phyloP scores from a whole-genome alignment of 192 early-diverging fungal species.

The Geranomyces variabilis region DNA sequence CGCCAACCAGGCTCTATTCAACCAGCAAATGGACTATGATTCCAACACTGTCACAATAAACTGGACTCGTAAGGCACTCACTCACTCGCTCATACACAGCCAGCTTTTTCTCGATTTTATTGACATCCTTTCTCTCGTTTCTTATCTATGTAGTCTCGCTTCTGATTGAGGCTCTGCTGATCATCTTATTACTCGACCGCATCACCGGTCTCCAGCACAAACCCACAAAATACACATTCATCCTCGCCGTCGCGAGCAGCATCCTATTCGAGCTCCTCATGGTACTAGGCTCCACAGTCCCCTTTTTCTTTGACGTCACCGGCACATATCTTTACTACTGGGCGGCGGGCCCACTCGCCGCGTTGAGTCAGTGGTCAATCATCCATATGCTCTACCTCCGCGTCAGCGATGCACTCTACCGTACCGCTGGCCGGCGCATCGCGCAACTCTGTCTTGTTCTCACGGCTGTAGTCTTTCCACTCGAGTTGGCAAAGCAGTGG shows the following conservation, averaged over 20 bases:
- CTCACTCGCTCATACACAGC: too few species aligned
- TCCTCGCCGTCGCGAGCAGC: neutral
- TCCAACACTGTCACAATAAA: too few species aligned
- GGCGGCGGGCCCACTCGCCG: neutral
- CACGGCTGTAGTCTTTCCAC: neutral
- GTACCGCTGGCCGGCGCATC: neutral
- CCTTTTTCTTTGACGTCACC: neutral
- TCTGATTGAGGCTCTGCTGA: neutral
- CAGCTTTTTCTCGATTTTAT: too few species aligned
- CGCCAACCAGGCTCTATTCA: too few species aligned
- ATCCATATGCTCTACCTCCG: neutral
- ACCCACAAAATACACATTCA: neutral
- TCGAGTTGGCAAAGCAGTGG: neutral
- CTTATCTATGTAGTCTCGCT: neutral
- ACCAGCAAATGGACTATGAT: too few species aligned
- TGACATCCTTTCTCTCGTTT: too few species aligned
- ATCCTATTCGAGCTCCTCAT: slow-evolving; percentile 1
- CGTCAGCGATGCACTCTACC: neutral
- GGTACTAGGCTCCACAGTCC: neutral
- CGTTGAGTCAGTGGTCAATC: neutral
- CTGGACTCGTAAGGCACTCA: too few species aligned
- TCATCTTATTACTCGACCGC: neutral
- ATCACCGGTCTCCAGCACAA: neutral
- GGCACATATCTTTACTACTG: neutral
- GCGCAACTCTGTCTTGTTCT: neutral